Conservation (phyloP, 2,329 filamentous ascomycete species). For the Eurotiales sp. region DNA sequence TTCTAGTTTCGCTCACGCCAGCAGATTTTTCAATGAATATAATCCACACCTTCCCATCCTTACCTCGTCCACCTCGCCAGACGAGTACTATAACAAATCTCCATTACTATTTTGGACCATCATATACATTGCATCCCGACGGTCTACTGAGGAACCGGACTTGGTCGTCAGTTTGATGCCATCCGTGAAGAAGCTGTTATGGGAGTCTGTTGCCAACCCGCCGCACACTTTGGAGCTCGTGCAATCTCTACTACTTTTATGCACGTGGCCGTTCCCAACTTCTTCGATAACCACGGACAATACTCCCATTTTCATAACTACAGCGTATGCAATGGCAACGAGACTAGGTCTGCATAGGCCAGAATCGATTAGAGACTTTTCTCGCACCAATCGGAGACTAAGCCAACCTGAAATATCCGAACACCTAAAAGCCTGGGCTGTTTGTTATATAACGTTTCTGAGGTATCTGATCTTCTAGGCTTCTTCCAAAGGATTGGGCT, state of each 20-base stretch:
- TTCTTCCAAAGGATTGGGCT: no score
- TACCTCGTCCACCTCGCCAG: background rate
- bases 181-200: constrained; percentile 15
- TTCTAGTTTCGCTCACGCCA: background rate
- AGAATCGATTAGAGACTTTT: constrained; percentile 18
- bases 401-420: constrained; percentile 15
- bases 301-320: constrained; percentile 17
- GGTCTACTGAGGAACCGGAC: constrained; percentile 12
- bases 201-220: constrained; percentile 18
- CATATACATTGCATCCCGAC: constrained; percentile 15
- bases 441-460: constrained; percentile 18
- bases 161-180: constrained; percentile 9
- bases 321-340: constrained; percentile 19
- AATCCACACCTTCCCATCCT: constrained; percentile 8
- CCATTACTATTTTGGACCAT: constrained; percentile 18
- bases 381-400: constrained; percentile 13
- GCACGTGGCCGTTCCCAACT: constrained; percentile 24
- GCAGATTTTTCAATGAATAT: constrained; percentile 11
- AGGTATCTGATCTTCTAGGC: constrained; percentile 2
- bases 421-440: constrained; percentile 19
- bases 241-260: constrained; percentile 20
- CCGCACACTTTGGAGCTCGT: constrained; percentile 19
- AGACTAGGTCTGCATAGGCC: constrained; percentile 22
- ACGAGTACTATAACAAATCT: constrained; percentile 13
- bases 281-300: constrained; percentile 17